These are phyloP conservation scores for Kalanchoe fedtschenkoi DNA, from an alignment of 164 flowering plant genomes.

Conservation along the genomic window DNA sequence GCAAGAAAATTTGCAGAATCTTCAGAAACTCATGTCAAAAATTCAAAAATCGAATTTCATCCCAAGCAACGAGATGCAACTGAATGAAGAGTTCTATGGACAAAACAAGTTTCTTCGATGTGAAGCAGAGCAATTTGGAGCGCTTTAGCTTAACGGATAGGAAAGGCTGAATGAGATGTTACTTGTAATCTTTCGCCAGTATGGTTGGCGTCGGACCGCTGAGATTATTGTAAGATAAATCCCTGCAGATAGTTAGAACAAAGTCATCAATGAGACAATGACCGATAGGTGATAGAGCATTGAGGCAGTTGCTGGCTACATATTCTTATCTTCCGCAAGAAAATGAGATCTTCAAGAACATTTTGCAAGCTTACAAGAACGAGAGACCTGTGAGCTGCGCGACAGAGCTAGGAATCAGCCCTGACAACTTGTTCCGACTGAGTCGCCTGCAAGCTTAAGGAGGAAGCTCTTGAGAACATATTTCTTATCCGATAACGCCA, in stretches of 20 bases:
- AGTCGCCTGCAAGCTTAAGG: slow-evolving; percentile 55
- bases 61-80: neutral
- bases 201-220: slow-evolving; percentile 78
- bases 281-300: neutral
- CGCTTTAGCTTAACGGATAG: neutral
- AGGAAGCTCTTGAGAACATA: neutral
- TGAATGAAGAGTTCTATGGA: neutral
- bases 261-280: neutral
- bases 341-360: neutral
- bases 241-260: slow-evolving; percentile 33
- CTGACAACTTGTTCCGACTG: slow-evolving; percentile 60
- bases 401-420: slow-evolving; percentile 60
- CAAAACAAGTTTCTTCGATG: neutral
- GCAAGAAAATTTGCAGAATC: slow-evolving; percentile 5
- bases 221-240: slow-evolving; percentile 83
- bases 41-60: too few relatives aligned
- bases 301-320: neutral
- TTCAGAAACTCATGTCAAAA: neutral
- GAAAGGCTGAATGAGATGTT: slow-evolving; percentile 9
- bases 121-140: neutral
- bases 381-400: slow-evolving; percentile 76
- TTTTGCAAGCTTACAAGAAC: slow-evolving; percentile 64
- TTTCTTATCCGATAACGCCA: neutral
- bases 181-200: slow-evolving; percentile 84
- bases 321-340: neutral